Conservation (phyloP, 192 early-diverging fungal genomes). For the Dissophora ornata region DNA sequence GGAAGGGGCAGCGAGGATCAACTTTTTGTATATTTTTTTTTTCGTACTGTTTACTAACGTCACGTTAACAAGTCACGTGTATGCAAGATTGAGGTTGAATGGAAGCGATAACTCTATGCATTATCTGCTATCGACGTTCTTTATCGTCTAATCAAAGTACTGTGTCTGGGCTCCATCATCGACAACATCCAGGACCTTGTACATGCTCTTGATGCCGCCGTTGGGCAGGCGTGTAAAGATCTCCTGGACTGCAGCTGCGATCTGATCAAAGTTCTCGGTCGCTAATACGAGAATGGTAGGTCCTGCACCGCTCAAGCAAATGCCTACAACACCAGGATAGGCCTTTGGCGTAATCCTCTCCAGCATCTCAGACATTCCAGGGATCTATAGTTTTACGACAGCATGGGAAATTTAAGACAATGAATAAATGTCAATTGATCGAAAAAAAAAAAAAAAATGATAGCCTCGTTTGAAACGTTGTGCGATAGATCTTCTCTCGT, state of each 20-base stretch:
- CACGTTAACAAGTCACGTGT: too few relatives aligned
- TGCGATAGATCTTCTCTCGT: too few relatives aligned
- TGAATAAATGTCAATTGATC: too few relatives aligned
- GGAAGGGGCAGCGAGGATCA: background rate
- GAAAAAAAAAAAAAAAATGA: too few relatives aligned
- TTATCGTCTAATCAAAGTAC: constrained; percentile 39
- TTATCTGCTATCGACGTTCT: too few relatives aligned
- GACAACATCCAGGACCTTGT: constrained; percentile 73
- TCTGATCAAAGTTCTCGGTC: constrained; percentile 83
- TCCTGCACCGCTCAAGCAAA: constrained; percentile 95
- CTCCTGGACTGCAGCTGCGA: constrained; percentile 73
- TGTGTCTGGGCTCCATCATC: constrained; percentile 61
- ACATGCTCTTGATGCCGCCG: constrained; percentile 68
- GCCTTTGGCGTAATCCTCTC: constrained; percentile 76
- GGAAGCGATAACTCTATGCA: too few relatives aligned
- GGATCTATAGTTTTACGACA: constrained; percentile 63
- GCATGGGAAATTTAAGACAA: background rate
- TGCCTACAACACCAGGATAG: constrained; percentile 87
- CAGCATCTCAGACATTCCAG: constrained; percentile 91
- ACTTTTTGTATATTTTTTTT: too few relatives aligned
- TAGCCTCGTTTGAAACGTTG: too few relatives aligned
- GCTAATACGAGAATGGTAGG: constrained; percentile 96
- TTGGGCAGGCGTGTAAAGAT: constrained; percentile 66
- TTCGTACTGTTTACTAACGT: too few relatives aligned
- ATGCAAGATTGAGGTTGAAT: too few relatives aligned